phyloP scores from a whole-genome alignment of 257 asterid genomes.

The Przewalskia tangutica region DNA sequence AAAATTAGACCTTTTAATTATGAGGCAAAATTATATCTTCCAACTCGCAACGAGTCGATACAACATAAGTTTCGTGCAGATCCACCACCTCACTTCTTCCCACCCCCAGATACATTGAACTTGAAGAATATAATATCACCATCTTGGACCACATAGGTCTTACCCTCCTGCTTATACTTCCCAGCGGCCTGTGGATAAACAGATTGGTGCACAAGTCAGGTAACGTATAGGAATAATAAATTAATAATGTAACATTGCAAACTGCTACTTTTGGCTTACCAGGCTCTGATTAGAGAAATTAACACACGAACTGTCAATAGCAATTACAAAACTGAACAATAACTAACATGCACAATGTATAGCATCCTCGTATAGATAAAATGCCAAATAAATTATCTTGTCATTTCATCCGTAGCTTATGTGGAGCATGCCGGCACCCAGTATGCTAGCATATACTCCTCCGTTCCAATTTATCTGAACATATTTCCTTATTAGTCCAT shows the following conservation, averaged over 20 bases:
- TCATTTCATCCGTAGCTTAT: background rate
- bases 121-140: constrained; percentile 95
- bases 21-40: background rate
- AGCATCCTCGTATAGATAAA: background rate
- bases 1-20: background rate
- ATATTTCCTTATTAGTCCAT: no score
- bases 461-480: no score
- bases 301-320: background rate
- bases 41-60: constrained; percentile 7
- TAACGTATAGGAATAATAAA: background rate
- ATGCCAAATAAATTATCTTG: background rate
- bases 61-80: background rate
- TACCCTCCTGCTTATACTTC: constrained; percentile 94
- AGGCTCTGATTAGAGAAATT: background rate
- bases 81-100: constrained; percentile 60
- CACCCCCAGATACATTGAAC: constrained; percentile 94
- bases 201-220: background rate
- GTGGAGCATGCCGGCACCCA: background rate
- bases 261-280: background rate
- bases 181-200: constrained; percentile 59
- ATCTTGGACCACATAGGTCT: constrained; percentile 89
- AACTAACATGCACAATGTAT: background rate
- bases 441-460: background rate
- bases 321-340: background rate
- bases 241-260: background rate